These are phyloP conservation scores for Amanita subjunquillea DNA, from an alignment of 768 basidiomycete genomes.

Conservation along the genomic window DNA sequence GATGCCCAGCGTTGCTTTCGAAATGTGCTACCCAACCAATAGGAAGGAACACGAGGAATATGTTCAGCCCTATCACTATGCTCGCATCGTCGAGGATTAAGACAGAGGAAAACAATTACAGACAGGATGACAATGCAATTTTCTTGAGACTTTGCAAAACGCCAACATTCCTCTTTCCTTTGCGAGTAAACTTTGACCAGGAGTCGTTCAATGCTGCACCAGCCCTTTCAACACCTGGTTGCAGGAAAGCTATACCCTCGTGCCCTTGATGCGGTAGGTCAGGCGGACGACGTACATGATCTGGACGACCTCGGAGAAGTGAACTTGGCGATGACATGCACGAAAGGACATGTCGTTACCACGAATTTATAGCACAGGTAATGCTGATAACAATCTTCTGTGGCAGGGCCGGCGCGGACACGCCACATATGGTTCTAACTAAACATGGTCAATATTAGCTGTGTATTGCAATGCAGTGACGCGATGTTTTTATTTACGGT, in stretches of 20 bases:
- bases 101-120: constrained; percentile 9
- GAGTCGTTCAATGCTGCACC: constrained; percentile 18
- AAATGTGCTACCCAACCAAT: constrained; percentile 55
- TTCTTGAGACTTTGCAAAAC: constrained; percentile 32
- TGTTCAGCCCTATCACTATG: constrained; percentile 38
- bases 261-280: neutral
- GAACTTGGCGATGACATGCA: neutral
- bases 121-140: constrained; percentile 45
- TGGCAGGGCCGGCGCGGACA: too few species aligned
- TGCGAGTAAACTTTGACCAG: constrained; percentile 35
- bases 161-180: constrained; percentile 34
- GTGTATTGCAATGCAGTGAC: too few species aligned
- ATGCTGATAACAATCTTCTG: neutral
- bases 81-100: neutral
- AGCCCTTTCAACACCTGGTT: neutral
- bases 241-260: neutral
- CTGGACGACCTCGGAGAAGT: neutral
- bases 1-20: constrained; percentile 11
- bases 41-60: constrained; percentile 47
- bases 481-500: neutral
- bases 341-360: too few species aligned
- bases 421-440: neutral
- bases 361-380: neutral
- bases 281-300: neutral
- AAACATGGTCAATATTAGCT: neutral